Percentiles rank a stretch among this genome's conserved stretches.
Evolutionary conservation across 768 basidiomycete species (phyloP).

Genomic region (Pulveroboletus ravenelii): DNA sequence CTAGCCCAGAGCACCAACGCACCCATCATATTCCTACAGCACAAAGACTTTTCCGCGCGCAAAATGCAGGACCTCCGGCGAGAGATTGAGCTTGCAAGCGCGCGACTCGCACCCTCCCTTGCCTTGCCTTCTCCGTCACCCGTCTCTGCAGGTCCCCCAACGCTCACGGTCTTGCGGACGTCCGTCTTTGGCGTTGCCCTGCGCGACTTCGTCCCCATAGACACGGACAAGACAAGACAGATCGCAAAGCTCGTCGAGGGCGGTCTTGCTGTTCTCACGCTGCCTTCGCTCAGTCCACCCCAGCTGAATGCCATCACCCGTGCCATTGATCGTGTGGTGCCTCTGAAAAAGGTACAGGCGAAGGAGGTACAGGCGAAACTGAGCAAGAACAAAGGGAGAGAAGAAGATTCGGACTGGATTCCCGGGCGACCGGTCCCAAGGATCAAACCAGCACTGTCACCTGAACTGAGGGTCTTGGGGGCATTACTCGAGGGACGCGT

Average conservation of each 20-base stretch:
- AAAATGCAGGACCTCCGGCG: constrained; percentile 64
- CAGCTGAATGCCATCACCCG: constrained; percentile 64
- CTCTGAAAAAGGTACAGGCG: constrained; percentile 51
- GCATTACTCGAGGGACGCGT: constrained; percentile 75
- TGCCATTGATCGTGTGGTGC: constrained; percentile 61
- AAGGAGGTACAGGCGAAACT: constrained; percentile 47
- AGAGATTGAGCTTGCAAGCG: constrained; percentile 57
- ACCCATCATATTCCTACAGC: constrained; percentile 75
- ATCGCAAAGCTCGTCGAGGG: constrained; percentile 58
- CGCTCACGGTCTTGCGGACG: constrained; percentile 68
- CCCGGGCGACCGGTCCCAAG: constrained; percentile 69
- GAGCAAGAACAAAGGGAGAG: constrained; percentile 41
- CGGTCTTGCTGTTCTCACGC: constrained; percentile 58
- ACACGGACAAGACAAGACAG: constrained; percentile 41
- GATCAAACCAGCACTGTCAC: constrained; percentile 48
- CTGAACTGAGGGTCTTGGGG: constrained; percentile 70
- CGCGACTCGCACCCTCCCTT: constrained; percentile 32
- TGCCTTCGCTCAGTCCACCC: constrained; percentile 68
- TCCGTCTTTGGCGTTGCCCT: constrained; percentile 77
- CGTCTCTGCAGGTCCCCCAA: constrained; percentile 36
- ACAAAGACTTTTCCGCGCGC: constrained; percentile 67
- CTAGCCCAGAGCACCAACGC: constrained; percentile 51
- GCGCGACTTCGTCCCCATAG: constrained; percentile 52
- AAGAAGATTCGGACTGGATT: constrained; percentile 55
- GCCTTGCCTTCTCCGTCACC: constrained; percentile 32